Evolutionary conservation across 2,329 filamentous ascomycete genomes (phyloP).

Genomic region (Ceratocystis diversiconidia): DNA sequence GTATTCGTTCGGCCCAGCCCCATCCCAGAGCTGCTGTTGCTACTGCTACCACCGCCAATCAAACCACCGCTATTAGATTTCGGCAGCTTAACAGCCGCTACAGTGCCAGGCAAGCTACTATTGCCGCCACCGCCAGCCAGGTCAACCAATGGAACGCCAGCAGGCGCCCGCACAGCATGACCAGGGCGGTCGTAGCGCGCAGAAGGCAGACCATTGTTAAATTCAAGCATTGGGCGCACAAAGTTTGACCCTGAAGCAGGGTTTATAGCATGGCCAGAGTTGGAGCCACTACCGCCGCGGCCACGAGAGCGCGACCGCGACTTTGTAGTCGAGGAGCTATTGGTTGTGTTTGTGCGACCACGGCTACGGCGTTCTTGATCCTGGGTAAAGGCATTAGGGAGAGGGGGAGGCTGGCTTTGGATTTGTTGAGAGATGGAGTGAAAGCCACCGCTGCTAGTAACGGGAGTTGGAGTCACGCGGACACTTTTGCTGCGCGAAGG

Average conservation of each 20-base stretch:
- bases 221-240: conserved; percentile 40
- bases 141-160: conserved; percentile 34
- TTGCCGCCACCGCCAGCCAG: conserved; percentile 25
- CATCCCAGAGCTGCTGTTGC: conserved; percentile 7
- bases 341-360: conserved; percentile 9
- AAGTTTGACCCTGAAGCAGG: background rate
- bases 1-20: conserved; percentile 13
- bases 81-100: conserved; percentile 7
- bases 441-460: conserved; percentile 9
- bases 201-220: conserved; percentile 45
- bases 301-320: conserved; percentile 22
- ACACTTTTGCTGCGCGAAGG: conserved; percentile 12
- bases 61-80: conserved; percentile 5
- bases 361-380: conserved; percentile 12
- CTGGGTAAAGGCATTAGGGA: conserved; percentile 13
- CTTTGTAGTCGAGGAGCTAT: background rate
- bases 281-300: conserved; percentile 20
- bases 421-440: conserved; percentile 14
- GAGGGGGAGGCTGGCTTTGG: background rate
- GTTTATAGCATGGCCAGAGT: conserved; percentile 19
- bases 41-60: background rate
- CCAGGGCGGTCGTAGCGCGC: conserved; percentile 45
- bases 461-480: background rate
- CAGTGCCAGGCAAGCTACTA: background rate
- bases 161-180: conserved; percentile 30